Evolutionary conservation across 2,329 filamentous ascomycete species (phyloP), one percentile per base, ranked within the genome.

Genomic region (Neonectria hederae): DNA sequence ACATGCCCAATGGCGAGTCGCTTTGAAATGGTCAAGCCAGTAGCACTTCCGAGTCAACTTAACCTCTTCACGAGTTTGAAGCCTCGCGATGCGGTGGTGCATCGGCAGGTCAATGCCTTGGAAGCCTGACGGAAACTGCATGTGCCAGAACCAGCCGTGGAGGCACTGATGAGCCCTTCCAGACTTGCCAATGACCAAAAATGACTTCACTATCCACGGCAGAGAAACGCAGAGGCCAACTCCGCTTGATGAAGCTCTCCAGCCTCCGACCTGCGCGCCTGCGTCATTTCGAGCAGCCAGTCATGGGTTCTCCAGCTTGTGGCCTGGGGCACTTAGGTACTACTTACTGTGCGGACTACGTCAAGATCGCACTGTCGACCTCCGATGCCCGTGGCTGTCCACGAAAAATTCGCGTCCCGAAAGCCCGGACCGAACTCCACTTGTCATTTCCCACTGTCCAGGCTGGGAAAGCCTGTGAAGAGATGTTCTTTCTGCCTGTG

Each of bases 331-430:
- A n/a, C n/a, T n/a, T n/a, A n/a, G 45, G 49, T 40, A n/a, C 24
- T 19, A 28, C 13, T 32, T n/a, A 30, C 58, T 32, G 58, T 58
- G 42, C 43, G 49, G 46, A 63, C 48, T 51, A 24, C 5, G 13
- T 9, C 22, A n/a, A 5, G 1, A n/a, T 54, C 63, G 64, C 69
- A 74, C 71, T 71, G 70, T 70, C 40, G 35, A n/a, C 35, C 35
- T 38, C 14, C 35, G 35, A 38, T 54, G 38, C n/a, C 45, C 38
- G 30, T 59, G 54, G 35, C 61, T 54, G 43, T 53, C 48, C 56
- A 64, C 69, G 73, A 74, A 64, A 4, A 59, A 71, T 72, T 68
- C 58, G 57, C 62, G 54, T 38, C 64, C 67, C 64, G 59, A 72
- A 63, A 40, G 56, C 46, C 54, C 52, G 67, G 38, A 61, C 62